Conservation (phyloP, 2,329 filamentous ascomycete species). For the Thelonectria rubi region DNA sequence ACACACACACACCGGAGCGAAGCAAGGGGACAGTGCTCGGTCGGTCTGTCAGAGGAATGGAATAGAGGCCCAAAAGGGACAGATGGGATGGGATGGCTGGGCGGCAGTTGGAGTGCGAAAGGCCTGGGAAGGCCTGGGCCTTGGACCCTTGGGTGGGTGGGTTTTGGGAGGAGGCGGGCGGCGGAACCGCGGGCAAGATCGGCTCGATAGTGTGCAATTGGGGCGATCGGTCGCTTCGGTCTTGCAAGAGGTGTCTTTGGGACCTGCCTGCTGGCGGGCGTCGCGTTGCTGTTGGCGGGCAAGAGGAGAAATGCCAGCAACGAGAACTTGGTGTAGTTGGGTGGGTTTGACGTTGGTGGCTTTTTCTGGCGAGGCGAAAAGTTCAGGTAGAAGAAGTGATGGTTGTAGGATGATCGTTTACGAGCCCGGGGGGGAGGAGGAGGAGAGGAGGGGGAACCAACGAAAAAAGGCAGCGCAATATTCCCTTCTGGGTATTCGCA, state of each 20-base stretch:
- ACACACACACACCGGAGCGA: not conserved
- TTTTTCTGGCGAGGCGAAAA: not conserved
- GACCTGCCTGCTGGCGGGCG: not conserved
- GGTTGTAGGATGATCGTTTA: not conserved
- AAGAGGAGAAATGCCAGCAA: constrained; percentile 1
- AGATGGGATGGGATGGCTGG: not conserved
- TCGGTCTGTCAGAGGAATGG: constrained; percentile 13
- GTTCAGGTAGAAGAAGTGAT: not conserved
- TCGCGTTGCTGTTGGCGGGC: not conserved
- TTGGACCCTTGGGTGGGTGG: constrained; percentile 30
- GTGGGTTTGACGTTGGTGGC: constrained; percentile 6
- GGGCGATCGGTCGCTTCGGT: constrained; percentile 28
- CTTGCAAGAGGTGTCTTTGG: not conserved
- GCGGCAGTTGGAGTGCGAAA: constrained; percentile 29
- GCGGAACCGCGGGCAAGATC: constrained; percentile 38
- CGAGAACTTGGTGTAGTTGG: not conserved
- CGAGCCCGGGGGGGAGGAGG: no score
- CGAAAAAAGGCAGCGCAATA: no score
- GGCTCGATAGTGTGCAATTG: constrained; percentile 31
- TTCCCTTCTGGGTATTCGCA: no score
- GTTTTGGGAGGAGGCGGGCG: constrained; percentile 37
- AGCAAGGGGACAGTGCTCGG: constrained; percentile 7
- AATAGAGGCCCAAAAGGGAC: constrained; percentile 13
- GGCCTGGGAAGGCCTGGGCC: constrained; percentile 36
- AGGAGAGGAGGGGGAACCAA: no score